phyloP scores from a whole-genome alignment of 2,329 filamentous ascomycete species.

The Colletotrichum nymphaeae region DNA sequence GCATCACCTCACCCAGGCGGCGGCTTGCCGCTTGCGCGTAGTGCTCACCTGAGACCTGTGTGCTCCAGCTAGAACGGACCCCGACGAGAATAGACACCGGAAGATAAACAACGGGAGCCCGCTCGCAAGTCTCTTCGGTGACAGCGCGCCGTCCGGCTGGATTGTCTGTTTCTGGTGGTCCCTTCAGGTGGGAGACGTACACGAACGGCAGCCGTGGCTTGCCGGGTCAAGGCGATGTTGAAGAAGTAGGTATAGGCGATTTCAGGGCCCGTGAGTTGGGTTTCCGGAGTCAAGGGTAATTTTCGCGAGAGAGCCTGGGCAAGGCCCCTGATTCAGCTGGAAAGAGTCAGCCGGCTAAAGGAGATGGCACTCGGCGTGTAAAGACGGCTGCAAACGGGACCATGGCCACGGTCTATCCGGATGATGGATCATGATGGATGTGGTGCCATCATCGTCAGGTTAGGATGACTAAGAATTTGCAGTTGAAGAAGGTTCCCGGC shows the following conservation, averaged over 20 bases:
- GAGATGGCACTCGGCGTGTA: background rate
- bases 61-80: background rate
- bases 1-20: slow-evolving; percentile 6
- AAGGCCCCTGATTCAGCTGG: background rate
- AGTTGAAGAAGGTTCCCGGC: background rate
- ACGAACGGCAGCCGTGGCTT: slow-evolving; percentile 15
- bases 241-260: background rate
- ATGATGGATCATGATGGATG: background rate
- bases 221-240: background rate
- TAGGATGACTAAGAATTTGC: background rate
- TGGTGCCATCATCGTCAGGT: background rate
- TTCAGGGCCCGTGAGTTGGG: background rate
- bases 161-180: slow-evolving; percentile 11
- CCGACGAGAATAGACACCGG: slow-evolving; percentile 10
- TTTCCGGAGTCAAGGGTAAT: background rate
- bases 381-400: background rate
- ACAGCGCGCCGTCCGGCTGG: slow-evolving; percentile 16
- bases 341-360: background rate
- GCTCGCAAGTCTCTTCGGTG: slow-evolving; percentile 14
- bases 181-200: slow-evolving; percentile 9
- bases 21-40: slow-evolving; percentile 29
- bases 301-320: background rate
- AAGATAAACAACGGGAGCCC: slow-evolving; percentile 4
- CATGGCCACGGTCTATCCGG: background rate
- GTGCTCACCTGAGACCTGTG: slow-evolving; percentile 32